Percentiles rank a stretch among this genome's conserved stretches.
phyloP scores from a whole-genome alignment of 176 grass and related monocot species.

The Eleusine indica region DNA sequence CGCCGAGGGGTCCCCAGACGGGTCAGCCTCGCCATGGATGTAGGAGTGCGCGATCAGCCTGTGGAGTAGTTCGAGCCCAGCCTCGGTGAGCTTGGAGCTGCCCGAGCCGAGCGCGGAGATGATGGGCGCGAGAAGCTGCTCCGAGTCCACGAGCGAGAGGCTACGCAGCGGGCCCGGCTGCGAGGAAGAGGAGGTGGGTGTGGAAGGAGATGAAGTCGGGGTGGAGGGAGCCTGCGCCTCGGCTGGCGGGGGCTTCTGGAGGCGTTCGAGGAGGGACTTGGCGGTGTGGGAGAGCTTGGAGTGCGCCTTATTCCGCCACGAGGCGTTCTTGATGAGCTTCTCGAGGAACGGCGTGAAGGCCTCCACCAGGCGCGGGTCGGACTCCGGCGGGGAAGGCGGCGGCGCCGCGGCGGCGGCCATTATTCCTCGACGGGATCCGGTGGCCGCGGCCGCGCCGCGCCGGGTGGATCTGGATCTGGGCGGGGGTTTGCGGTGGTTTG shows the following conservation, averaged over 20 bases:
- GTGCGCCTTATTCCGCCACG: constrained; percentile 96
- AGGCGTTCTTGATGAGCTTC: constrained; percentile 93
- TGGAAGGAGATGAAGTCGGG: constrained; percentile 54
- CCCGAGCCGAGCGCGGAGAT: constrained; percentile 64
- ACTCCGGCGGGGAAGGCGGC: constrained; percentile 52
- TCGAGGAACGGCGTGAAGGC: constrained; percentile 81
- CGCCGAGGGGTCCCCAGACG: constrained; percentile 62
- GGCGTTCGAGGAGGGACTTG: constrained; percentile 89
- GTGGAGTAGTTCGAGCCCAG: constrained; percentile 81
- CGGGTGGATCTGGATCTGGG: constrained; percentile 71
- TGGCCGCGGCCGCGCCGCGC: constrained; percentile 58
- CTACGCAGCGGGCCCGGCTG: constrained; percentile 74
- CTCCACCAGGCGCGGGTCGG: constrained; percentile 72
- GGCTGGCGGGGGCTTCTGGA: constrained; percentile 46
- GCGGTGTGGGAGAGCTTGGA: constrained; percentile 97
- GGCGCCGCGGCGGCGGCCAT: constrained; percentile 39
- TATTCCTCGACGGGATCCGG: constrained; percentile 42
- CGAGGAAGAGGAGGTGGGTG: constrained; percentile 77
- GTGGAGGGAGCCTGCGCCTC: constrained; percentile 41
- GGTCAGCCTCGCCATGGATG: constrained; percentile 91
- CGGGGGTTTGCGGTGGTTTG: constrained; percentile 55
- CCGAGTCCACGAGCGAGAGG: constrained; percentile 85
- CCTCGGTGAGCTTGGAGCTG: constrained; percentile 74
- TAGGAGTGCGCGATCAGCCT: constrained; percentile 91
- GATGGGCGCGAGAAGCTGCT: constrained; percentile 71